Evolutionary conservation across 306 rosid genomes (phyloP), one percentile per base, ranked within the genome.

Genomic region (Glycyrrhiza uralensis): DNA sequence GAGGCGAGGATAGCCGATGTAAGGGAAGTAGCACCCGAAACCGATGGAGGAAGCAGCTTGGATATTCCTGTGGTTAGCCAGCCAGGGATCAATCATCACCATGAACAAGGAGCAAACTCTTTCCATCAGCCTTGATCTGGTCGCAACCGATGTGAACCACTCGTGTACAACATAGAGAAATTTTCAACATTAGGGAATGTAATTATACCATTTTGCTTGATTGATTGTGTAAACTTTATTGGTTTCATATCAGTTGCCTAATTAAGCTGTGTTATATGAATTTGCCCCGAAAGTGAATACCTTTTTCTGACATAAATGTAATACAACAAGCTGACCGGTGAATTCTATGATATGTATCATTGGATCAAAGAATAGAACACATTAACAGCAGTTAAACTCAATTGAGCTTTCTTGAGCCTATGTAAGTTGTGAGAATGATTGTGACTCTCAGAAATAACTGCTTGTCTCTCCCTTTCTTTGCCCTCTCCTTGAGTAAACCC

Each of bases 1-100:
- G 97, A 95, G 49, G 83, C 96, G 24, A 94, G 92, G 80, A 86
- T 91, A 66, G 91, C 97, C 7, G 99, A 89, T 32, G 99, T 95
- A 38, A 84, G 99, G 88, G 97, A 92, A 85, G 86, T 95, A 2
- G 84, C 85, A 8, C 78, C 91, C 0, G 88, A 91, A 81, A 76
- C 90, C 19, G 93, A 86, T 76, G 84, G 88, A 67, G 84, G 88
- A 67, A 95, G 79, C 84, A 95, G 99, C 85, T 85, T 92, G 78
- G 99, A 95, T 79, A 95, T 95, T 66, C 86, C 93, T 45, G 97
- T 86, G 71, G 90, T 95, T 69, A 89, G 89, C 91, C 96, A 77
- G 72, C 96, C 96, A 8, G 79, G 30, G 56, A 58, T 52, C 38
- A 83, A 65, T 73, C 93, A 60, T 73, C 93, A 78, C 72, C 96